A percentile compares a stretch with the other conserved stretches of the same genome.
Conservation (phyloP, 768 basidiomycete genomes). For the Leucocoprinus birnbaumii region DNA sequence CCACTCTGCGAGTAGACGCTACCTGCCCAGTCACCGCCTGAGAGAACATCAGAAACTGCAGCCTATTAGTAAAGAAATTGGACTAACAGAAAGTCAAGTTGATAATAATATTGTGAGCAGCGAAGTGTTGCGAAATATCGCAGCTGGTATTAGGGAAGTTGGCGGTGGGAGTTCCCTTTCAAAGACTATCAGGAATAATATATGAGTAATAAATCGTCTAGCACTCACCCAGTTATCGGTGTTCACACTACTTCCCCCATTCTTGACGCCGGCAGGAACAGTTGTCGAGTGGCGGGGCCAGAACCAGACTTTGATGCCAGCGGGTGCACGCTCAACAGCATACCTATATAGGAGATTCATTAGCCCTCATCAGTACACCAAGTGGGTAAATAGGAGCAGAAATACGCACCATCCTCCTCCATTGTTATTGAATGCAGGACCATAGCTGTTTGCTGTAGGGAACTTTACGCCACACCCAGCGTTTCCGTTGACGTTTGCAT, state of each 20-base stretch:
- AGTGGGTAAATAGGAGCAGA: not conserved
- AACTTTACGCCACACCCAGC: slow-evolving; percentile 28
- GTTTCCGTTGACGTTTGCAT: slow-evolving; percentile 21
- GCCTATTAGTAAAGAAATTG: not conserved
- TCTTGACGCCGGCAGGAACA: slow-evolving; percentile 39
- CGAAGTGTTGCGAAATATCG: slow-evolving; percentile 6
- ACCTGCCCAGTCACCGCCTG: slow-evolving; percentile 14
- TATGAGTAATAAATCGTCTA: too few relatives aligned
- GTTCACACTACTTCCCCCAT: slow-evolving; percentile 24
- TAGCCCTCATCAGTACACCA: slow-evolving; percentile 69
- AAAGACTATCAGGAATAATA: too few relatives aligned
- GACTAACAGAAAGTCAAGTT: slow-evolving; percentile 11
- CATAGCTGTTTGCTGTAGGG: slow-evolving; percentile 41
- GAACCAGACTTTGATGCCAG: slow-evolving; percentile 58
- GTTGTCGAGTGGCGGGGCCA: slow-evolving; percentile 44
- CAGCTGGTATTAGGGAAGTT: slow-evolving; percentile 12
- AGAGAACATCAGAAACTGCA: not conserved
- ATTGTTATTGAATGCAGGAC: slow-evolving; percentile 52
- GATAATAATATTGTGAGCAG: slow-evolving; percentile 13
- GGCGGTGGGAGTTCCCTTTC: not conserved
- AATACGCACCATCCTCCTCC: slow-evolving; percentile 56
- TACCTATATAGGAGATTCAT: not conserved
- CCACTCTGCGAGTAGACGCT: not conserved
- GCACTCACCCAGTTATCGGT: not conserved
- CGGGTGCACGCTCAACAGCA: slow-evolving; percentile 44